Evolutionary conservation across 805 yeast species (phyloP), one percentile per base, ranked within the genome.

Genomic region (Ogataea nitratoaversa): DNA sequence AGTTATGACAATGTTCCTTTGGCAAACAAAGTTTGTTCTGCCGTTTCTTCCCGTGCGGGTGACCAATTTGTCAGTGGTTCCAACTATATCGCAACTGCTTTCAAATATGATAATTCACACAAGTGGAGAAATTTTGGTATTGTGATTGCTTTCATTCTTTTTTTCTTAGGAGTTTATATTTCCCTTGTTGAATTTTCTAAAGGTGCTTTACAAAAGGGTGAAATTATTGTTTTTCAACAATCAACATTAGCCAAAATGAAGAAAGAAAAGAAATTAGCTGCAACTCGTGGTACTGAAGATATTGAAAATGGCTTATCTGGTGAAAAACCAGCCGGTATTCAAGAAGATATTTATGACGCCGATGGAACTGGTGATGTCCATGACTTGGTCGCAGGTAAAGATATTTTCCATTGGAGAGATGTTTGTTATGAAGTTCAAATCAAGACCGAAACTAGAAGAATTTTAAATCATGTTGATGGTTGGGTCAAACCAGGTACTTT

Each of bases 11-110:
- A 60, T 11, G 53, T 71, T 12, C 42, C 72, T 0, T 29, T 56
- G 5, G 56, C 44, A 8, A 57, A 70, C 43, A 67, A 67, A 43
- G 76, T 79, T 9, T 84, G 93, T 63, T 70, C 78, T 1, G 41
- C 47, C 47, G 37, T 38, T 25, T 50, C 50, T 23, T 50, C 52
- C 13, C 28, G 48, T 13, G 12, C 44, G 12, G 89, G 90, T 29
- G 53, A 60, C 25, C 47, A 57, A 13, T 50, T 46, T 32, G 87
- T 84, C 30, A 49, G 57, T n/a, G 95, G 93, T 47, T 79, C 76
- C 50, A 60, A 59, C 23, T 84, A 80, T 54, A 41, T 85, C 34
- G 45, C 44, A 8, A 53, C 46, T 12, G 57, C 76, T 14, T 84
- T 57, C 56, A 59, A 60, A 28, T 84, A 78, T 64, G 57, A 50